Percentiles rank a stretch among this genome's conserved stretches.
Conservation (phyloP, 2,329 filamentous ascomycete species). For the Penicillium sp. region DNA sequence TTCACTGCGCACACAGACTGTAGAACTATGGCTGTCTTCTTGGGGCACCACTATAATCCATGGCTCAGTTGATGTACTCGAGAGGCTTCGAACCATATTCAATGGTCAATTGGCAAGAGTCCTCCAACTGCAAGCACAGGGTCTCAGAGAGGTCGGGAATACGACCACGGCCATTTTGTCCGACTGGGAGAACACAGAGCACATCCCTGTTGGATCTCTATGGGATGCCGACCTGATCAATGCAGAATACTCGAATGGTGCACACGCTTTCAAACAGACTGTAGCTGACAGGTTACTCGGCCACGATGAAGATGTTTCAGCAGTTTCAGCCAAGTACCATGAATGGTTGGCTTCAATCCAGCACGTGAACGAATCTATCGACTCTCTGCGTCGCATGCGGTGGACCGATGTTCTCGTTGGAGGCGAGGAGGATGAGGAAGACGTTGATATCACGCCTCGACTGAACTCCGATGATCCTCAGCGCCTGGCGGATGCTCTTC, state of each 20-base stretch:
- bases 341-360: slow-evolving; percentile 75
- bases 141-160: slow-evolving; percentile 65
- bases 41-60: slow-evolving; percentile 60
- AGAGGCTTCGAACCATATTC: slow-evolving; percentile 67
- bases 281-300: slow-evolving; percentile 72
- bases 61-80: slow-evolving; percentile 63
- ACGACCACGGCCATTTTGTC: slow-evolving; percentile 64
- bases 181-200: slow-evolving; percentile 59
- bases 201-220: slow-evolving; percentile 56
- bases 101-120: slow-evolving; percentile 67
- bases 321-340: slow-evolving; percentile 64
- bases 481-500: slow-evolving; percentile 61
- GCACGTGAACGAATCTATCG: slow-evolving; percentile 37
- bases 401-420: slow-evolving; percentile 44
- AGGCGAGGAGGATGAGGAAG: slow-evolving; percentile 40
- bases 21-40: slow-evolving; percentile 74
- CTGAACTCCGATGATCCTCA: slow-evolving; percentile 73
- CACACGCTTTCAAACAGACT: slow-evolving; percentile 66
- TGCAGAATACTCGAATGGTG: slow-evolving; percentile 66
- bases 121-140: slow-evolving; percentile 63
- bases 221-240: slow-evolving; percentile 70
- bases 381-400: slow-evolving; percentile 36
- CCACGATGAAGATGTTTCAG: slow-evolving; percentile 65
- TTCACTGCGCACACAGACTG: slow-evolving; percentile 66
- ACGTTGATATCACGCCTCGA: slow-evolving; percentile 39